Evolutionary conservation across 2,329 filamentous ascomycete genomes (phyloP).

Genomic region (Paraphaeosphaeria minitans): DNA sequence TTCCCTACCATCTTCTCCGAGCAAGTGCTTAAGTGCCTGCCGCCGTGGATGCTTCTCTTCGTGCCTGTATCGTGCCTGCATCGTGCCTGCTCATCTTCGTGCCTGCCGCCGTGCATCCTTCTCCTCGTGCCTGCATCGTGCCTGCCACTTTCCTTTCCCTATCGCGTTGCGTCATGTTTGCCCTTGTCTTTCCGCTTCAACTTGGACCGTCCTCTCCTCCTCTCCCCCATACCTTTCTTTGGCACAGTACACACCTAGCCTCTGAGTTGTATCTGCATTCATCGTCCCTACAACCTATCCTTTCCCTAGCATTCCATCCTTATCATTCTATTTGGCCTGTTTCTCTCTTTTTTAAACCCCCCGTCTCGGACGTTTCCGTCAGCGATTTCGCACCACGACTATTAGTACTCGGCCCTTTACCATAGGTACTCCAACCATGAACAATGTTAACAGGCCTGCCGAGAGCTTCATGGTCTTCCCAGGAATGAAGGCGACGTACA

Average conservation of each 20-base stretch:
- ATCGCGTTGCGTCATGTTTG: conserved; percentile 5
- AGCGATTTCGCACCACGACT: conserved; percentile 11
- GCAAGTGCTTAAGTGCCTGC: conserved; percentile 2
- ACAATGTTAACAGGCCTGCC: conserved; percentile 41
- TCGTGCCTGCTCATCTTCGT: too few relatives aligned
- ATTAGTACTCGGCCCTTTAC: conserved; percentile 21
- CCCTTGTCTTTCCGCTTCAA: conserved; percentile 1
- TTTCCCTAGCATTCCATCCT: conserved; percentile 12
- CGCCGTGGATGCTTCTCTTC: neutral
- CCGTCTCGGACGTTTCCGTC: conserved; percentile 33
- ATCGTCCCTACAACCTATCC: conserved; percentile 21
- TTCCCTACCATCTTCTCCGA: neutral
- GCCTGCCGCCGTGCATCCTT: neutral
- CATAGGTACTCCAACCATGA: conserved; percentile 42
- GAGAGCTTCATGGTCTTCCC: conserved; percentile 46
- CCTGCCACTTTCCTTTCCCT: conserved; percentile 3
- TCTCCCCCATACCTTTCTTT: conserved; percentile 8
- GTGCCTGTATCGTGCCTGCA: conserved; percentile 2
- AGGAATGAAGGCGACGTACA: conserved; percentile 45
- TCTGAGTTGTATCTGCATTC: conserved; percentile 17
- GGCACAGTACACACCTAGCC: conserved; percentile 1
- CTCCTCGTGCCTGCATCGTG: conserved; percentile 6
- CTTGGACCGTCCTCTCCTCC: conserved; percentile 3
- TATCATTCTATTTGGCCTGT: conserved; percentile 16
- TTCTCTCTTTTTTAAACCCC: conserved; percentile 22